A percentile compares a stretch with the other conserved stretches of the same genome.
Conservation (phyloP, 257 asterid species). For the Nicotiana knightiana region DNA sequence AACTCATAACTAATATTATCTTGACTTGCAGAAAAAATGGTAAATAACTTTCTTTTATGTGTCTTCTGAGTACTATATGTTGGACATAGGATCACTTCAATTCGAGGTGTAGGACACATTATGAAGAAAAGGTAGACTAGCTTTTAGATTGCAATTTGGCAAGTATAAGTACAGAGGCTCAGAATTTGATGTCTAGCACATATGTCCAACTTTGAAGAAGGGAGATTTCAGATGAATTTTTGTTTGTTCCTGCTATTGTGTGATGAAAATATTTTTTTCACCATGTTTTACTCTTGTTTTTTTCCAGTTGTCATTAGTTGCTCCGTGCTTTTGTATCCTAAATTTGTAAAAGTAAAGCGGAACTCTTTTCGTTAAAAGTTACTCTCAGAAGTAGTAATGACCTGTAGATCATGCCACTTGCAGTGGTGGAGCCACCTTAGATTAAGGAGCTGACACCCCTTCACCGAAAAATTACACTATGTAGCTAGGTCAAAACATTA, state of each 20-base stretch:
- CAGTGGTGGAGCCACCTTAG: no score
- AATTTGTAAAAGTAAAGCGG: not conserved
- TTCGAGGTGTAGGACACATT: not conserved
- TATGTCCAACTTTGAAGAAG: not conserved
- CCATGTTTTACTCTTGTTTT: not conserved
- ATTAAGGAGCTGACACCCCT: no score
- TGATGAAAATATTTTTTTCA: not conserved
- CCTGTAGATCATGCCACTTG: not conserved
- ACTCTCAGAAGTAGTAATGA: not conserved
- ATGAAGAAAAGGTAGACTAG: not conserved
- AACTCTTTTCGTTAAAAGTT: not conserved
- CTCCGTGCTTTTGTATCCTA: not conserved
- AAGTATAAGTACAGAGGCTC: not conserved
- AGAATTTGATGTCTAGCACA: not conserved
- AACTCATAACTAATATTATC: not conserved
- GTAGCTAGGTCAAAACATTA: no score
- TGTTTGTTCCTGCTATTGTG: not conserved
- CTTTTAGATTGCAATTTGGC: not conserved
- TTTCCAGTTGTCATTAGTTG: not conserved
- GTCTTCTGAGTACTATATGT: not conserved
- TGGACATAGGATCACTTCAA: not conserved
- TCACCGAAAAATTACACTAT: no score
- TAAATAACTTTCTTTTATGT: not conserved
- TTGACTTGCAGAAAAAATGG: not conserved
- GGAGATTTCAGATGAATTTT: not conserved